Base-by-base conservation (phyloP, 169 alveolate species). In the Amoebophrya sp. region DNA sequence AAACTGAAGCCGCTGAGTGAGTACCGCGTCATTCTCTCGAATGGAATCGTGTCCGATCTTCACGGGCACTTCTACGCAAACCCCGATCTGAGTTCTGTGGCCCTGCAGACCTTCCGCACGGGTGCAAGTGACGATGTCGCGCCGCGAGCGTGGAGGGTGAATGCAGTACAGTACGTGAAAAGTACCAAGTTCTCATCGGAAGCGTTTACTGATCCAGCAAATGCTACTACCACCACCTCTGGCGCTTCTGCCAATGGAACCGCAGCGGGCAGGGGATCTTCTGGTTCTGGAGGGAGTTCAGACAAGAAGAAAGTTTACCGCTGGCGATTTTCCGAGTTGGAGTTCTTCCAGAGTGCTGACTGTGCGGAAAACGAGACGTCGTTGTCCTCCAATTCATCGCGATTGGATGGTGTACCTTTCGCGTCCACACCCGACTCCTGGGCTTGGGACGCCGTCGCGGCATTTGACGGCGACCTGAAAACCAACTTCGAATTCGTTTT, bases 21-120 rank as follows among this genome's bases (percentile, higher is more conserved):
- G 33, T 65, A 65, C 83, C 12, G 83, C 38, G 83, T 65, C 38
- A 6, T 65, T 6, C n/a, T 65, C 3, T 65, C 83, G 83, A 65
- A 26, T 36, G 83, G 83, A 26, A 65, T 65, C 83, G 83, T 65
- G 83, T 65, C n/a, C 83, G 83, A 65, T 36, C 83, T 65, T 65
- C 83, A 65, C 83, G 83, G 83, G 33, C 83, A 65, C 38, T 0
- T 0, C 33, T 65, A 65, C 26, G 33, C 2, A 36, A 65, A 65
- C 26, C 38, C 18, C 83, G 83, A 65, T 6, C 38, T 26, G 83
- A 36, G 2, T 29, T 6, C 83, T 29, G n/a, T 65, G 83, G 83
- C 83, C 3, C 26, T 65, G 83, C 83, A 65, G 26, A 18, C 26
- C 2, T 65, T 65, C 83, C 12, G 83, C 12, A 65, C 83, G 39